phyloP scores from a whole-genome alignment of 202 grass and related monocot species.

The Carex sylvatica region DNA sequence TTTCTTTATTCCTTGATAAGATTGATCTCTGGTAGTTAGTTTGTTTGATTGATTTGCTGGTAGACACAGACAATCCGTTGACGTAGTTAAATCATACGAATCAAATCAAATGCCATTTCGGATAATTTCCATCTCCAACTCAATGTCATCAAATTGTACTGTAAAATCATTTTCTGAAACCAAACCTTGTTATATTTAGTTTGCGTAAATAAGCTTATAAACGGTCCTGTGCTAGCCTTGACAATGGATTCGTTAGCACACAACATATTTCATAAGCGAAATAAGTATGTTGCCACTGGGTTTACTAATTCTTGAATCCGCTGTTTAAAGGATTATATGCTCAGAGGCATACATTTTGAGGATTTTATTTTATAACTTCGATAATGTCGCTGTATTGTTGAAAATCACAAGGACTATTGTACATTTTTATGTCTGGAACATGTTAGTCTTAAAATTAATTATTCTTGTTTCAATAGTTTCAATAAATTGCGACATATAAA shows the following conservation, averaged over 20 bases:
- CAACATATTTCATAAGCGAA: constrained; percentile 42
- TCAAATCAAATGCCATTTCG: too few species aligned
- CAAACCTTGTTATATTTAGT: background rate
- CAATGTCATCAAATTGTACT: background rate
- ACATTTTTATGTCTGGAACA: too few species aligned
- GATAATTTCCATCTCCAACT: too few species aligned
- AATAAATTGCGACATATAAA: too few species aligned
- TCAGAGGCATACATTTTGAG: constrained; percentile 25
- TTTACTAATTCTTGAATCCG: background rate
- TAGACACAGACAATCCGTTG: background rate
- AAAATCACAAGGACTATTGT: too few species aligned
- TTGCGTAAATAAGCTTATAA: constrained; percentile 18
- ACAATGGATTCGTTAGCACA: constrained; percentile 23
- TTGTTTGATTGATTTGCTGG: background rate
- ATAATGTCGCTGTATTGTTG: too few species aligned
- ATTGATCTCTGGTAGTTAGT: background rate
- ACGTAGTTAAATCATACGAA: background rate
- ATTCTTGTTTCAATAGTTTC: too few species aligned
- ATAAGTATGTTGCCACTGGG: constrained; percentile 9
- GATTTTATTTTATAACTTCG: background rate
- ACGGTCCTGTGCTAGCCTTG: constrained; percentile 36
- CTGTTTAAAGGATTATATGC: background rate
- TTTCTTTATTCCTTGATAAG: background rate
- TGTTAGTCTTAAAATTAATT: too few species aligned
- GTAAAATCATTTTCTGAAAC: background rate